These are phyloP conservation scores for Artemisia argyi DNA, from an alignment of 129 eudicot species.

Conservation along the genomic window DNA sequence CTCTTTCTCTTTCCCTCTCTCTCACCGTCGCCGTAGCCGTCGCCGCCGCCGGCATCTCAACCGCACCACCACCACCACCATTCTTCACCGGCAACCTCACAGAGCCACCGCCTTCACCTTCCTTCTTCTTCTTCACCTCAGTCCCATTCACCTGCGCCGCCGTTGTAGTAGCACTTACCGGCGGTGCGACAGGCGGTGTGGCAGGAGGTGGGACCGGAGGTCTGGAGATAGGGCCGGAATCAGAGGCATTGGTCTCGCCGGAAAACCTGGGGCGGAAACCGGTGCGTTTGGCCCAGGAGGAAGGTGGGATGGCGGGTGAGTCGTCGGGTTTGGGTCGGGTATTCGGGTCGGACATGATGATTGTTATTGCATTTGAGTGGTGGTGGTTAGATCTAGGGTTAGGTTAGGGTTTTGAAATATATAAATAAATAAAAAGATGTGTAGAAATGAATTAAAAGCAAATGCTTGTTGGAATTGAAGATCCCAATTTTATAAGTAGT, in stretches of 20 bases:
- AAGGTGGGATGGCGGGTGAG: slow-evolving; percentile 72
- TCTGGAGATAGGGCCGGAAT: slow-evolving; percentile 60
- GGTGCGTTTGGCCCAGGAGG: slow-evolving; percentile 96
- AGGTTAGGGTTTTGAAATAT: slow-evolving; percentile 23
- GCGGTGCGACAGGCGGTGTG: slow-evolving; percentile 35
- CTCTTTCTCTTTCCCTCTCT: slow-evolving; percentile 50
- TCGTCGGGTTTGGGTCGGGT: slow-evolving; percentile 59
- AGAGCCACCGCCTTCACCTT: slow-evolving; percentile 39
- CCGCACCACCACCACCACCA: slow-evolving; percentile 9
- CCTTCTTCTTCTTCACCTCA: slow-evolving; percentile 53
- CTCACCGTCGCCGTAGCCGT: slow-evolving; percentile 24
- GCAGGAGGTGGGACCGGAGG: slow-evolving; percentile 36
- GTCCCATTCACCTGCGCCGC: slow-evolving; percentile 33
- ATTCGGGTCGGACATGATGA: slow-evolving; percentile 49
- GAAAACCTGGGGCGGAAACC: slow-evolving; percentile 97
- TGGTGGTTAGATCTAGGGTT: slow-evolving; percentile 26
- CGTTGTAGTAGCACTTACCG: slow-evolving; percentile 6
- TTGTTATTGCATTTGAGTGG: slow-evolving; percentile 4
- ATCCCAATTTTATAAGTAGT: slow-evolving; percentile 25
- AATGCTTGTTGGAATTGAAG: slow-evolving; percentile 11
- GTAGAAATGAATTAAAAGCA: neutral
- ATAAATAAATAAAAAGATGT: neutral
- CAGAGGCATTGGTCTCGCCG: slow-evolving; percentile 80
- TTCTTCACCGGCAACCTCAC: slow-evolving; percentile 33
- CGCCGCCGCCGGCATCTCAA: neutral